Conservation (phyloP, 345 rosid species). For the Hirschfeldia incana region DNA sequence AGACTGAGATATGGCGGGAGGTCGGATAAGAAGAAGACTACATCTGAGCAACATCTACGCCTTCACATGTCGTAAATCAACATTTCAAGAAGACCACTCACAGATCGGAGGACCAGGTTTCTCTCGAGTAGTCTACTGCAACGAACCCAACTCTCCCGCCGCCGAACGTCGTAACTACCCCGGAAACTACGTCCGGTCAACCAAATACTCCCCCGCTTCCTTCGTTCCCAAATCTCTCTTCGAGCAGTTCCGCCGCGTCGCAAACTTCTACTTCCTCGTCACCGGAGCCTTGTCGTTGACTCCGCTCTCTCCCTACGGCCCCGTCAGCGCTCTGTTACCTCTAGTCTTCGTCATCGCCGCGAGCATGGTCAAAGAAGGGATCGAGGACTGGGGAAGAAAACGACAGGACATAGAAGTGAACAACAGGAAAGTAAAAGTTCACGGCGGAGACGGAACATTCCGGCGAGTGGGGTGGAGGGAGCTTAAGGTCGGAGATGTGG, state of each 20-base stretch:
- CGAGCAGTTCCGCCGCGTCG: slow-evolving; percentile 95
- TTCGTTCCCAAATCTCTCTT: slow-evolving; percentile 82
- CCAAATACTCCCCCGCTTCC: slow-evolving; percentile 73
- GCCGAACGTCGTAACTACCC: slow-evolving; percentile 50
- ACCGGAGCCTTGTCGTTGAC: slow-evolving; percentile 85
- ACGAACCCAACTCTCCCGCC: slow-evolving; percentile 68
- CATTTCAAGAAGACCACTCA: slow-evolving; percentile 69
- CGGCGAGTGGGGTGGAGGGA: slow-evolving; percentile 64
- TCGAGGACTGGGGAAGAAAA: slow-evolving; percentile 88
- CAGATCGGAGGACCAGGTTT: slow-evolving; percentile 93
- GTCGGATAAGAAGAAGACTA: slow-evolving; percentile 56
- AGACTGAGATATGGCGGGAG: slow-evolving; percentile 45
- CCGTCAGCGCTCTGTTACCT: slow-evolving; percentile 81
- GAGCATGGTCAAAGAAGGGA: slow-evolving; percentile 84
- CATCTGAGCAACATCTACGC: slow-evolving; percentile 68
- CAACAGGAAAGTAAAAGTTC: slow-evolving; percentile 69
- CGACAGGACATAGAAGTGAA: slow-evolving; percentile 78
- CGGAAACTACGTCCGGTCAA: slow-evolving; percentile 73
- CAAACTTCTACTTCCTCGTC: slow-evolving; percentile 81
- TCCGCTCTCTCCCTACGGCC: slow-evolving; percentile 70
- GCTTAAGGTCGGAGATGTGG: slow-evolving; percentile 82
- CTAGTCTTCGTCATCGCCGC: slow-evolving; percentile 74
- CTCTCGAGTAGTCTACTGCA: slow-evolving; percentile 76
- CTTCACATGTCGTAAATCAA: slow-evolving; percentile 63
- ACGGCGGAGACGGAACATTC: slow-evolving; percentile 59